A percentile compares a stretch with the other conserved stretches of the same genome.
Conservation (phyloP, 352 stramenopile species). For the Globisporangium perplexum region DNA sequence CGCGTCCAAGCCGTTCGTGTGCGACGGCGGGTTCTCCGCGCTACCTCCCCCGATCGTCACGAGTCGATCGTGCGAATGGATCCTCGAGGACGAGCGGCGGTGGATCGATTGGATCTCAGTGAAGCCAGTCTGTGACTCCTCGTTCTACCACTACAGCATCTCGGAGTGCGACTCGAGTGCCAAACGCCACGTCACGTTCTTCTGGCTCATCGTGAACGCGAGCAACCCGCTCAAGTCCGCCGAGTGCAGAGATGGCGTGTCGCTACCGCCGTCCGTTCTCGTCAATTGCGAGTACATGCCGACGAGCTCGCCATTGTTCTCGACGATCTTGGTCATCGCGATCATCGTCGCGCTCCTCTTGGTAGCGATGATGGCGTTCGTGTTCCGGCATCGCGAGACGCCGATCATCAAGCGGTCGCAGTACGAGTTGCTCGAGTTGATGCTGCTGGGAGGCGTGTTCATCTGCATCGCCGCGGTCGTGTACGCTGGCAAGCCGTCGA, state of each 20-base stretch:
- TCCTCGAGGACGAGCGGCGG: slow-evolving; percentile 15
- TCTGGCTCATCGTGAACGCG: slow-evolving; percentile 28
- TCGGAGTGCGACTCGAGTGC: slow-evolving; percentile 18
- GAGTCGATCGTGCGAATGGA: slow-evolving; percentile 33
- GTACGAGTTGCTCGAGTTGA: slow-evolving; percentile 21
- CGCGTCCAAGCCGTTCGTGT: slow-evolving; percentile 23
- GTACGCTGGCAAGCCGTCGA: slow-evolving; percentile 18
- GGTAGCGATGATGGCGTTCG: slow-evolving; percentile 13
- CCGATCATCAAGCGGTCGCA: slow-evolving; percentile 39
- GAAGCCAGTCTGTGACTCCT: slow-evolving; percentile 26
- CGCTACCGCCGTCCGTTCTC: slow-evolving; percentile 16
- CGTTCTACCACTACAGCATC: slow-evolving; percentile 37
- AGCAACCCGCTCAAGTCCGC: slow-evolving; percentile 14
- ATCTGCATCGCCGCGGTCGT: slow-evolving; percentile 19
- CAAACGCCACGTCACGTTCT: slow-evolving; percentile 27
- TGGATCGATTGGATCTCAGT: slow-evolving; percentile 31
- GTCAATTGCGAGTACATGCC: slow-evolving; percentile 36
- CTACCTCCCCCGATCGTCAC: slow-evolving; percentile 26
- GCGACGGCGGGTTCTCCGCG: slow-evolving; percentile 27
- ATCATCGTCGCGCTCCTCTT: slow-evolving; percentile 8
- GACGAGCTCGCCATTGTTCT: slow-evolving; percentile 8
- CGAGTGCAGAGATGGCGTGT: slow-evolving; percentile 27
- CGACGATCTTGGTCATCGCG: slow-evolving; percentile 15
- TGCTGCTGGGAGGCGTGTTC: slow-evolving; percentile 24
- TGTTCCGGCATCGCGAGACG: slow-evolving; percentile 19